A percentile compares a stretch with the other conserved stretches of the same genome.
These are phyloP conservation scores for Thelonectria rubi DNA, from an alignment of 2,329 filamentous ascomycete species.

Conservation along the genomic window DNA sequence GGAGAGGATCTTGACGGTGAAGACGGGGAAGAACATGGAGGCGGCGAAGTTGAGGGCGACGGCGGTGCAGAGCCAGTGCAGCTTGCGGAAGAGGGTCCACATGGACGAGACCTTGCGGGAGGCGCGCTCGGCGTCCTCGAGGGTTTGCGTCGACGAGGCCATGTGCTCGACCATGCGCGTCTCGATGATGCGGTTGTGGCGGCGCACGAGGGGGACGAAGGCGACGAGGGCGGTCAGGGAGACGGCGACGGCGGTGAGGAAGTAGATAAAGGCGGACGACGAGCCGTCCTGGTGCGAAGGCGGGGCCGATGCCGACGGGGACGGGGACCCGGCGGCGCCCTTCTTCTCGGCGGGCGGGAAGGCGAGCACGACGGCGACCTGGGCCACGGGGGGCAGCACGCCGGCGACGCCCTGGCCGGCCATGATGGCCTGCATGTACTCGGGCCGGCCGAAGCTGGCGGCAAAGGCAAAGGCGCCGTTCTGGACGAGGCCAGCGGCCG, in stretches of 20 bases:
- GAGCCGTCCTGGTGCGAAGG: constrained; percentile 34
- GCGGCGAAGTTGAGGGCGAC: constrained; percentile 83
- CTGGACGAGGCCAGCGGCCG: constrained; percentile 86
- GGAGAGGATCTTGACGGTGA: constrained; percentile 73
- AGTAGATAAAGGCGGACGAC: constrained; percentile 85
- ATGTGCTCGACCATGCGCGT: constrained; percentile 58
- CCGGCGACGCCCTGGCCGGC: constrained; percentile 91
- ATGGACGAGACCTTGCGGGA: constrained; percentile 65
- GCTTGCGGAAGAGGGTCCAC: constrained; percentile 74
- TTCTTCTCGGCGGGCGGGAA: constrained; percentile 52
- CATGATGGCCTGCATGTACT: constrained; percentile 98
- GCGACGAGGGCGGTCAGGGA: constrained; percentile 75
- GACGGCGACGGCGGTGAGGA: constrained; percentile 84
- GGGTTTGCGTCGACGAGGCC: constrained; percentile 59
- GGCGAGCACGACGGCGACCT: constrained; percentile 82
- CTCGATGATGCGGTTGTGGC: constrained; percentile 64
- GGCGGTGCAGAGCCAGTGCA: constrained; percentile 79
- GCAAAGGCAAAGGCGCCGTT: constrained; percentile 96
- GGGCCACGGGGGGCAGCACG: constrained; percentile 85
- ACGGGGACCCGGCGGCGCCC: constrained; percentile 4
- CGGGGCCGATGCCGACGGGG: constrained; percentile 35
- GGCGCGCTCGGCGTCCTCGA: constrained; percentile 63
- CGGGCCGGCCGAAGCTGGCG: constrained; percentile 81
- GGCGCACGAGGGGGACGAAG: constrained; percentile 76
- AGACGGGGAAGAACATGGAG: constrained; percentile 96